A percentile compares a stretch with the other conserved stretches of the same genome.
Conservation (phyloP, 2,329 filamentous ascomycete genomes). For the Colletotrichum destructivum region DNA sequence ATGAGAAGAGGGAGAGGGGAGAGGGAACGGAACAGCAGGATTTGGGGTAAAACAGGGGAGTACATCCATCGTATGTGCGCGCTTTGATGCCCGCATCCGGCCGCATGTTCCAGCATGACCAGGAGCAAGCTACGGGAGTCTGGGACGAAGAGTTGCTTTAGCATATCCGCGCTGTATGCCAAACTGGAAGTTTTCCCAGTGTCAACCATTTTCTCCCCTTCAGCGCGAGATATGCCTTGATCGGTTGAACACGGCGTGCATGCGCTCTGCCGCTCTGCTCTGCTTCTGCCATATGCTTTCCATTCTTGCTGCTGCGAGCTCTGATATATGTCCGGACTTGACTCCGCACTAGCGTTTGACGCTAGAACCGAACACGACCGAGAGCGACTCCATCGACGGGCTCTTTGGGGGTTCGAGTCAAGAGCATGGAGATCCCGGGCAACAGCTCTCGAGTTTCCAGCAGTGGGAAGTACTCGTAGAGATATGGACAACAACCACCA, state of each 20-base stretch:
- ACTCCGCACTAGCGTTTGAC: slow-evolving; percentile 41
- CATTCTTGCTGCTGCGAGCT: slow-evolving; percentile 7
- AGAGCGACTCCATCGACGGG: slow-evolving; percentile 14
- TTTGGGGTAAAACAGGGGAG: neutral
- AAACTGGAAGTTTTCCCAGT: slow-evolving; percentile 20
- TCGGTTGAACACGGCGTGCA: slow-evolving; percentile 35
- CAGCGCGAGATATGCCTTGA: slow-evolving; percentile 17
- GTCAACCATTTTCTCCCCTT: neutral
- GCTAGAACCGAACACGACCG: slow-evolving; percentile 32
- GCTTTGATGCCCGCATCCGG: slow-evolving; percentile 21
- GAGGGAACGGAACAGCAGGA: slow-evolving; percentile 24
- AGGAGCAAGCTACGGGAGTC: slow-evolving; percentile 8
- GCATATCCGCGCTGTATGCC: slow-evolving; percentile 12
- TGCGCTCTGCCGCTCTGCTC: slow-evolving; percentile 18
- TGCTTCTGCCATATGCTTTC: slow-evolving; percentile 3
- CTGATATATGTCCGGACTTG: slow-evolving; percentile 39
- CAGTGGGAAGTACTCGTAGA: neutral
- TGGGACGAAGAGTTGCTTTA: slow-evolving; percentile 15
- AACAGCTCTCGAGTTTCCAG: neutral
- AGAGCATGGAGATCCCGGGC: slow-evolving; percentile 29
- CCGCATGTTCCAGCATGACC: slow-evolving; percentile 4
- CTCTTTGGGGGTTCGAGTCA: slow-evolving; percentile 15
- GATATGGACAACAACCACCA: neutral
- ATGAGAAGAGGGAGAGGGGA: too few species aligned
- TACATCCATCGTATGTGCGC: neutral